Evolutionary conservation across 2,329 filamentous ascomycete species (phyloP).

Genomic region (Cytospora piceicola): DNA sequence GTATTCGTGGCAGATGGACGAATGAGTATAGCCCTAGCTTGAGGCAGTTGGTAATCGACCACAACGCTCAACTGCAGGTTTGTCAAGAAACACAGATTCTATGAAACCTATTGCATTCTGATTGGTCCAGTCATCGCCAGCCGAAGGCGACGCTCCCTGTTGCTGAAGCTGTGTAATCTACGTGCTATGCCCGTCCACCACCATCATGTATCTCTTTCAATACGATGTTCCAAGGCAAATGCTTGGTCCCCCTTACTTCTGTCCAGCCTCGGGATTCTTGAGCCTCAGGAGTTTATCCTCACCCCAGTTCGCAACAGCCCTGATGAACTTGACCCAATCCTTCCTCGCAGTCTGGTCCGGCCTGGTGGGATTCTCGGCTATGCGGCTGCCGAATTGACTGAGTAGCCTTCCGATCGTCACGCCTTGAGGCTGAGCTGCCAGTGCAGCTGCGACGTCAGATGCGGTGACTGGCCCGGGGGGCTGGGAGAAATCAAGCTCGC

Average conservation of each 20-base stretch:
- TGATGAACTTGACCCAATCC: slow-evolving; percentile 64
- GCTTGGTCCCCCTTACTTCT: not conserved
- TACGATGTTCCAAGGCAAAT: not conserved
- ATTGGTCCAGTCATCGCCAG: not conserved
- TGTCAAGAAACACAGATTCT: not conserved
- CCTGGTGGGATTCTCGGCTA: slow-evolving; percentile 47
- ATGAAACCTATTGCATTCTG: not conserved
- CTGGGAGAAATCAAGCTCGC: slow-evolving; percentile 22
- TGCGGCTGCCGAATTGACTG: slow-evolving; percentile 56
- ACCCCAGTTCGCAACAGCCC: slow-evolving; percentile 57
- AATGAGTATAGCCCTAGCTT: slow-evolving; percentile 50
- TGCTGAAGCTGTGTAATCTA: not conserved
- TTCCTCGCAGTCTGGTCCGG: slow-evolving; percentile 55
- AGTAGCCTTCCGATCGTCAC: slow-evolving; percentile 60
- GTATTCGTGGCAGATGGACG: slow-evolving; percentile 97
- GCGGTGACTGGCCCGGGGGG: slow-evolving; percentile 45
- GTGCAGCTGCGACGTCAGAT: slow-evolving; percentile 58
- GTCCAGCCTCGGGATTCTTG: not conserved
- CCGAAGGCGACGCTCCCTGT: slow-evolving; percentile 8
- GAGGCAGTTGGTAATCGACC: not conserved
- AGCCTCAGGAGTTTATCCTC: slow-evolving; percentile 55
- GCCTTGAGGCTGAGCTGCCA: slow-evolving; percentile 54
- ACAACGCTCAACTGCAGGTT: not conserved
- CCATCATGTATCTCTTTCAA: not conserved
- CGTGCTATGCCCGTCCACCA: not conserved